Evolutionary conservation across 495 filamentous ascomycete species (phyloP), one percentile per base, ranked within the genome.

Genomic region (Trichoderma erinaceum): DNA sequence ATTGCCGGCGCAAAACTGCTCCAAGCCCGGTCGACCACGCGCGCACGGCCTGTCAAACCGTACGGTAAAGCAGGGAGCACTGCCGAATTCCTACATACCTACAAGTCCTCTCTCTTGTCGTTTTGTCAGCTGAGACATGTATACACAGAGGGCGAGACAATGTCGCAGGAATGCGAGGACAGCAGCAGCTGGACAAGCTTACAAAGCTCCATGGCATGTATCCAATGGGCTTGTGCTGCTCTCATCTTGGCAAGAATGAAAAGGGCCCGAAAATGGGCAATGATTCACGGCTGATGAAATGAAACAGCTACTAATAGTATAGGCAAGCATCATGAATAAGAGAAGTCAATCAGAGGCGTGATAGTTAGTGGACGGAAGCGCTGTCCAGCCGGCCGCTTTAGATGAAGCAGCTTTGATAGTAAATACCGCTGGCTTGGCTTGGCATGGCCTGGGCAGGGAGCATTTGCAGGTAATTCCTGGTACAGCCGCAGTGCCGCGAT

Each of bases 251-350:
- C 35, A 38, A 38, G 35, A 38, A 38, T 38, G 35, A 10, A 38
- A 38, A 38, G 4, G 35, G 8, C 35, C 5, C n/a, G 13, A 15
- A 13, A 48, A 48, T 48, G 44, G n/a, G 44, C 8, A 48, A n/a
- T 48, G 44, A 48, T 38, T 10, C 35, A 38, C 35, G 35, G 35
- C 35, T n/a, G n/a, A 56, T 56, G 50, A 56, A 29, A 27, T 27
- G 56, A 32, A 61, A 32, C 27, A n/a, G 27, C 8, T 61, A 61
- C 0, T 38, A 10, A 0, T 61, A 23, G 18, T 29, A 29, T 29
- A 29, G 27, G 21, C 56, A 61, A 25, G 56, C 56, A 61, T 61
- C 56, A 61, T 32, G 56, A 61, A 25, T 61, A 61, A 61, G 56
- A 21, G 2, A 61, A 4, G 0, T 38, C 35, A 38, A 10, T 10